Percentiles rank a stretch among this genome's conserved stretches.
Evolutionary conservation across 163 green algal genomes (phyloP).

Genomic region (Coccomyxa subellipsoidea): DNA sequence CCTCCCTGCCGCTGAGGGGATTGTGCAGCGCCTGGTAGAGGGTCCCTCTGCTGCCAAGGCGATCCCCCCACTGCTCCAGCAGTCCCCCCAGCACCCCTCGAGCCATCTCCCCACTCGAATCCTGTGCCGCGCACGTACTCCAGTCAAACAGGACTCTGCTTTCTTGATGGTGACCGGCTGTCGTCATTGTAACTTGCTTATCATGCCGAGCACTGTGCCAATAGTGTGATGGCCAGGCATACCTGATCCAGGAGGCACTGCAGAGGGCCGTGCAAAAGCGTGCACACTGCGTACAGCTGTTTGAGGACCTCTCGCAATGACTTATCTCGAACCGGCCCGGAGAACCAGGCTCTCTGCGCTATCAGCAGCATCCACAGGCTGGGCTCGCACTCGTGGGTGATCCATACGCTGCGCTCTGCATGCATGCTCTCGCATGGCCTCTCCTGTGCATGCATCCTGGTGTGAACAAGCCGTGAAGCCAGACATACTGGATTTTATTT

Average conservation of each 20-base stretch:
- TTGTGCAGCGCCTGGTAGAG: conserved; percentile 36
- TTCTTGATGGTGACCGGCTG: no score
- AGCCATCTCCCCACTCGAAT: conserved; percentile 18
- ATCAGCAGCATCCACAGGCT: conserved; percentile 22
- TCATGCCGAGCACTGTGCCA: neutral
- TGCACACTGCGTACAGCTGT: conserved; percentile 25
- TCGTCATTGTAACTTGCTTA: neutral
- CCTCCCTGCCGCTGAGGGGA: conserved; percentile 34
- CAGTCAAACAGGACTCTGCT: no score
- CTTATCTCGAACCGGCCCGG: conserved; percentile 17
- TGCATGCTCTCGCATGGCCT: conserved; percentile 15
- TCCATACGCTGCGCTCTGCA: conserved; percentile 12
- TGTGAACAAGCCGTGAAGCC: neutral
- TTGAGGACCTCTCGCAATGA: conserved; percentile 21
- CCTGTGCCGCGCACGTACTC: conserved; percentile 16
- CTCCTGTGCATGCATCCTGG: neutral
- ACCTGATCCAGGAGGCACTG: conserved; percentile 21
- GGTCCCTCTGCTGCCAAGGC: conserved; percentile 18
- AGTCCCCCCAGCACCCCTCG: conserved; percentile 28
- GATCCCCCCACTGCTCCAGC: conserved; percentile 24
- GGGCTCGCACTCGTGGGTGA: conserved; percentile 5
- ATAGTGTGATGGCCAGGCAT: neutral
- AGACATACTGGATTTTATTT: neutral
- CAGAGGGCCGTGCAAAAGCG: conserved; percentile 37
- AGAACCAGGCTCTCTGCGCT: neutral